Percentiles rank a stretch among this genome's conserved stretches.
Conservation (phyloP, 1,139 yeast species). For the Pichia sp. region DNA sequence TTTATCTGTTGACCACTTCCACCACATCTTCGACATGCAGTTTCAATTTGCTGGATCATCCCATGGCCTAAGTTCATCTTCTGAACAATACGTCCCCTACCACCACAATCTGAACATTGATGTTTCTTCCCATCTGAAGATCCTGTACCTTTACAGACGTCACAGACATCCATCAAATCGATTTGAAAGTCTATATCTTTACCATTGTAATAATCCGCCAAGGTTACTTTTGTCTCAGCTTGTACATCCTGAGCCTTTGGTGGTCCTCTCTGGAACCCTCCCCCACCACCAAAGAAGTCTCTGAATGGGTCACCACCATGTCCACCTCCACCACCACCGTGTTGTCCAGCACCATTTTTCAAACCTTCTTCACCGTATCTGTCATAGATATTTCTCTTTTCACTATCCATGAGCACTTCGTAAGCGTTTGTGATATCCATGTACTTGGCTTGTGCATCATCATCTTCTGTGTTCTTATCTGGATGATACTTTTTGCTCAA, state of each 20-base stretch:
- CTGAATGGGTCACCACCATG: constrained; percentile 31
- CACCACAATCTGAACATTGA: constrained; percentile 62
- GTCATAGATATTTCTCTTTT: constrained; percentile 69
- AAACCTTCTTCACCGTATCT: constrained; percentile 80
- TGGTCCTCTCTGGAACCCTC: constrained; percentile 13
- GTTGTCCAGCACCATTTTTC: constrained; percentile 33
- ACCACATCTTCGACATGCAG: constrained; percentile 68
- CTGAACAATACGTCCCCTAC: constrained; percentile 63
- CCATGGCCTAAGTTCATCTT: constrained; percentile 81
- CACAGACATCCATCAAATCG: constrained; percentile 68
- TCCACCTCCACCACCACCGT: background rate
- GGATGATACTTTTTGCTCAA: constrained; percentile 89
- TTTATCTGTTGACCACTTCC: constrained; percentile 69
- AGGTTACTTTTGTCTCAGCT: constrained; percentile 47
- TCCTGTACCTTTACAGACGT: constrained; percentile 75
- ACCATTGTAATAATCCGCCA: constrained; percentile 69
- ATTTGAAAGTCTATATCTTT: constrained; percentile 53
- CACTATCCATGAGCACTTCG: constrained; percentile 73
- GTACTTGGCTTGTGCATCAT: constrained; percentile 77
- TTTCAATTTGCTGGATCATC: constrained; percentile 79
- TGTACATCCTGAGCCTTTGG: constrained; percentile 63
- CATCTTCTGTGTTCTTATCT: constrained; percentile 79
- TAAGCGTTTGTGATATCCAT: constrained; percentile 93
- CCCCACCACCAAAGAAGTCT: constrained; percentile 25
- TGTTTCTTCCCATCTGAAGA: constrained; percentile 68